Base-by-base conservation (phyloP, 2,329 filamentous ascomycete genomes). In the Colletotrichum musicola region DNA sequence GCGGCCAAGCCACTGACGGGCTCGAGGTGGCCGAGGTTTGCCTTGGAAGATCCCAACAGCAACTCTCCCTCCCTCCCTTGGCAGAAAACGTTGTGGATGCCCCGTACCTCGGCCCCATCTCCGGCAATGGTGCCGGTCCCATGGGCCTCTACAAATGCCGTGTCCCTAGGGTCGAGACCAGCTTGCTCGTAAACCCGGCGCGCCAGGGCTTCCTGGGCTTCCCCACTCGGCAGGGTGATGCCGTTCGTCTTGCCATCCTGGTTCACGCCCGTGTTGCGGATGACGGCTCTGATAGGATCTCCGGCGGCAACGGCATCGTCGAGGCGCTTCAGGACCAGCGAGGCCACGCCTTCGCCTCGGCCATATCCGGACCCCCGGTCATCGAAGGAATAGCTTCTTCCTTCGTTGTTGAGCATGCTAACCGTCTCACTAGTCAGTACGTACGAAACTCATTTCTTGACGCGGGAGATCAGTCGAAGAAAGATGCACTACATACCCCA, bases 271-370 rank as follows among this genome's bases (percentile, higher is more conserved):
- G 76, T 77, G 6, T 72, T 76, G 6, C 77, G 73, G 47, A 83
- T 78, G 7, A 81, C 71, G 6, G 76, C 75, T 6, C 76, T 73
- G 42, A 81, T 78, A 0, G 76, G 74, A 71, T 86, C 82, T 12
- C 79, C 78, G 46, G 82, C 81, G 9, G 72, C 71, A 4, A 86
- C 64, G 2, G 84, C 84, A 60, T 81, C 77, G 3, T 74, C 74
- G 0, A 85, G 72, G 0, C 73, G 77, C 74, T 86, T 86, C 4
- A 86, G 64, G 4, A 84, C 56, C 4, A 86, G 62, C n/a, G 79
- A 25, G 13, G n/a, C 54, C 7, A 51, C n/a, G 22, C 62, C 62
- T 38, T 64, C 62, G 38, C 54, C 62, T n/a, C 62, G 54, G 6
- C 22, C 62, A 30, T 58, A 64, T 5, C 62, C 62, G 20, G 44